These are phyloP conservation scores for Phylloporus arenicola DNA, from an alignment of 768 basidiomycete genomes.

Conservation along the genomic window DNA sequence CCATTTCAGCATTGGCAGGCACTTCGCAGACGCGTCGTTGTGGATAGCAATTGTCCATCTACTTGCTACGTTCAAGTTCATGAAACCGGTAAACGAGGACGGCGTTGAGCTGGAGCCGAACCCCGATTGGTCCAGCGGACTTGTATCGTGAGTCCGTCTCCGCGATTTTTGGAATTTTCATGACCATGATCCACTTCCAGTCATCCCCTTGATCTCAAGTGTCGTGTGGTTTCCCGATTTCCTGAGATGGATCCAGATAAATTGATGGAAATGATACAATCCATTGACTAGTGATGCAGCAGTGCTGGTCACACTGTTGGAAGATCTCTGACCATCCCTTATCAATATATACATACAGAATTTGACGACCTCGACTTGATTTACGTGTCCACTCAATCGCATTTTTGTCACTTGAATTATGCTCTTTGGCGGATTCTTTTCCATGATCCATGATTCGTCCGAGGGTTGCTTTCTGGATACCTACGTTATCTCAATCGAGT, in stretches of 20 bases:
- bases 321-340: neutral
- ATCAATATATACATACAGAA: no score
- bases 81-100: conserved; percentile 24
- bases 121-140: conserved; percentile 26
- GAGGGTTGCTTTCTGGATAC: no score
- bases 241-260: conserved; percentile 12
- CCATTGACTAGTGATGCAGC: conserved; percentile 6
- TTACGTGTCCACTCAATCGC: no score
- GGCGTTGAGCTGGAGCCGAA: conserved; percentile 23
- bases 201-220: conserved; percentile 26
- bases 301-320: neutral
- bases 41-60: conserved; percentile 30
- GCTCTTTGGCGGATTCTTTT: no score
- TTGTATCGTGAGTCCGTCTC: conserved; percentile 22
- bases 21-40: conserved; percentile 30
- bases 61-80: conserved; percentile 27
- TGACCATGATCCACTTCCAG: conserved; percentile 10
- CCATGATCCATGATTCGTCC: no score
- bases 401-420: no score
- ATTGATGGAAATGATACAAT: conserved; percentile 12
- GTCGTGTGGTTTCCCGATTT: conserved; percentile 23
- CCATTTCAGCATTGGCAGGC: conserved; percentile 19
- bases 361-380: no score
- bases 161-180: neutral
- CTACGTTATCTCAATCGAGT: neutral